Percentiles rank a stretch among this genome's conserved stretches.
Evolutionary conservation across 805 yeast species (phyloP).

Genomic region (Debaryomyces tyrocola): DNA sequence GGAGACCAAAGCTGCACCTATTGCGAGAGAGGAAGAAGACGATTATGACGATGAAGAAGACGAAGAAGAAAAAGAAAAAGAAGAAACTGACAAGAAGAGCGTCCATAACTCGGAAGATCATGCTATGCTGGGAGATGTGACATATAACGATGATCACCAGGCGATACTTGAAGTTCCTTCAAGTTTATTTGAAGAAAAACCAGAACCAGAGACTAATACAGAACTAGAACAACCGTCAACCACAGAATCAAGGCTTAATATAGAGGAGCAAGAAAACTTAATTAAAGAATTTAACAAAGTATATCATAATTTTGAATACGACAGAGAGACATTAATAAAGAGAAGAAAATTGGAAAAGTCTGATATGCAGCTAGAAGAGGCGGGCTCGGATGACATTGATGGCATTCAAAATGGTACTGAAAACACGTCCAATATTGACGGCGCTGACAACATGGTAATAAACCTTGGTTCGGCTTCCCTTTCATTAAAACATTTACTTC

Average conservation of each 20-base stretch:
- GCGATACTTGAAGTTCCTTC: slow-evolving; percentile 34
- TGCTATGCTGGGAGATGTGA: slow-evolving; percentile 1
- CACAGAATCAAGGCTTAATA: slow-evolving; percentile 5
- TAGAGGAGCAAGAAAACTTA: slow-evolving; percentile 43
- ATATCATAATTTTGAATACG: slow-evolving; percentile 76
- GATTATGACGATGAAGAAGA: slow-evolving; percentile 34
- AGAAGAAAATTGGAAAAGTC: slow-evolving; percentile 77
- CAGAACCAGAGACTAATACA: slow-evolving; percentile 5
- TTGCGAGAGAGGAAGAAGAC: slow-evolving; percentile 37
- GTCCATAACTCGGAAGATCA: neutral
- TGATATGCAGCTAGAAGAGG: slow-evolving; percentile 62
- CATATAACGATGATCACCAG: slow-evolving; percentile 28
- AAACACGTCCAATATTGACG: slow-evolving; percentile 7
- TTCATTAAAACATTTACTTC: slow-evolving; percentile 71
- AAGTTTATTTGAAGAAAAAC: slow-evolving; percentile 19
- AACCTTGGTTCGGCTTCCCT: slow-evolving; percentile 39
- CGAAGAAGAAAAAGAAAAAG: slow-evolving; percentile 14
- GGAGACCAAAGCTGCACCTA: slow-evolving; percentile 5
- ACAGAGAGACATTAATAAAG: slow-evolving; percentile 70
- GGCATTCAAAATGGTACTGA: slow-evolving; percentile 11
- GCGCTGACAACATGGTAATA: slow-evolving; percentile 23
- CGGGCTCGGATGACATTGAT: slow-evolving; percentile 11
- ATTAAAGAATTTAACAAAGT: slow-evolving; percentile 69
- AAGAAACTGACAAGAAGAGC: slow-evolving; percentile 1
- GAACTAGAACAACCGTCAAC: slow-evolving; percentile 3